Conservation (phyloP, 139 green algal species). For the Coelastrella sp. region DNA sequence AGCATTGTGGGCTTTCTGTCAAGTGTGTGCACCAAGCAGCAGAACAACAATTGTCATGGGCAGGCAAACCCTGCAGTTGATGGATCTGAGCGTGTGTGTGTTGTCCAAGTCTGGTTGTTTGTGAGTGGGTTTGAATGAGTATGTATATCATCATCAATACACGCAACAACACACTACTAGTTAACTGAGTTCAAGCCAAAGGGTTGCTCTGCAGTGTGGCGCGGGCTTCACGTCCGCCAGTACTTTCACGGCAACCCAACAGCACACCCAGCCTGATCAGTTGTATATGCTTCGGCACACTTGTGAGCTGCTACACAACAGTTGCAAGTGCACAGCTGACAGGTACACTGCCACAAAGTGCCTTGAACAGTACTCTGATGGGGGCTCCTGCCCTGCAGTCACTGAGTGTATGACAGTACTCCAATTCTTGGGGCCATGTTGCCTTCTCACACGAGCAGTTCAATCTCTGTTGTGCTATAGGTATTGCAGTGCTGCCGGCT, state of each 20-base stretch:
- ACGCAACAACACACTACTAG: too few species aligned
- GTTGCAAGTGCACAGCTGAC: background rate
- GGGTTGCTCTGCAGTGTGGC: slow-evolving; percentile 39
- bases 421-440: too few species aligned
- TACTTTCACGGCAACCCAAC: slow-evolving; percentile 38
- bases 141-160: too few species aligned
- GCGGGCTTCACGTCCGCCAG: background rate
- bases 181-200: background rate
- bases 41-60: too few species aligned
- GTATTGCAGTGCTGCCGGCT: slow-evolving; percentile 54
- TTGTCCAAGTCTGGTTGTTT: too few species aligned
- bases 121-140: too few species aligned
- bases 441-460: too few species aligned
- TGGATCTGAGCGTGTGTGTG: too few species aligned
- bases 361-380: background rate
- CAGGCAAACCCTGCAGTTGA: too few species aligned
- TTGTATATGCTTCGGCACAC: background rate
- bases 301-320: background rate
- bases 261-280: background rate
- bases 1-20: background rate
- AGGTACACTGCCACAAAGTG: background rate
- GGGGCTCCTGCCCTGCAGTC: too few species aligned
- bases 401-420: too few species aligned
- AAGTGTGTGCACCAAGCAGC: too few species aligned
- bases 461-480: background rate